A percentile compares a stretch with the other conserved stretches of the same genome.
Evolutionary conservation across 164 flowering plant species (phyloP).

Genomic region (Berberis vulgaris): DNA sequence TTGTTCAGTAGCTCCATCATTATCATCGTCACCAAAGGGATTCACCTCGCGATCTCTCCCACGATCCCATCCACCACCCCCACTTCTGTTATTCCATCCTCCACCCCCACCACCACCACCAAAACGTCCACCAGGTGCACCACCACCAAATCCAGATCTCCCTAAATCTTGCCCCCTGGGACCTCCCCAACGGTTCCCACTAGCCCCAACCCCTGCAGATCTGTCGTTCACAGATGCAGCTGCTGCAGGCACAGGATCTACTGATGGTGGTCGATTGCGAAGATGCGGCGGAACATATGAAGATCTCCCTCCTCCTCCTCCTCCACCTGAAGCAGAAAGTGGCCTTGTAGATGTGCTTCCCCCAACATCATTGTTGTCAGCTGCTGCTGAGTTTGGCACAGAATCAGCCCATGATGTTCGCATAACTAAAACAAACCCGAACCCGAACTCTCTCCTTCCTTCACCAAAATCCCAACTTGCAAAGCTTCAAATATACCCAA

Average conservation of each 20-base stretch:
- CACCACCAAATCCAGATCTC: slow-evolving; percentile 17
- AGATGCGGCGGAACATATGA: slow-evolving; percentile 84
- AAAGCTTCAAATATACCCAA: no score
- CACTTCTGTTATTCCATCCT: slow-evolving; percentile 35
- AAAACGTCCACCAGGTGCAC: slow-evolving; percentile 10
- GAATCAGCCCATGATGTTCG: no score
- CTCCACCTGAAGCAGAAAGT: no score
- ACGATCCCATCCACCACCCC: slow-evolving; percentile 36
- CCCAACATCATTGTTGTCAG: no score
- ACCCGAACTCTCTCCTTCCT: no score
- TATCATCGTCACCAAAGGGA: slow-evolving; percentile 42
- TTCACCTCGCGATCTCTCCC: slow-evolving; percentile 50
- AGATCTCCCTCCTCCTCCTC: slow-evolving; percentile 6
- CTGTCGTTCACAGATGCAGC: slow-evolving; percentile 5
- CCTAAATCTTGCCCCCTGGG: slow-evolving; percentile 15
- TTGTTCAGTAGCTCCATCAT: slow-evolving; percentile 10
- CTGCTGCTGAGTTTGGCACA: no score
- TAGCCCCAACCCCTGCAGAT: background rate
- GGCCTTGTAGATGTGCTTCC: no score
- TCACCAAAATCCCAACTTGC: no score
- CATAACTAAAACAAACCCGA: no score
- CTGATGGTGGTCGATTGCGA: slow-evolving; percentile 38
- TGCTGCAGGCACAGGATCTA: slow-evolving; percentile 23
- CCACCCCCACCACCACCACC: slow-evolving; percentile 28
- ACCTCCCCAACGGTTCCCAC: slow-evolving; percentile 18